Percentiles rank a stretch among this genome's conserved stretches.
phyloP scores from a whole-genome alignment of 2,329 filamentous ascomycete genomes.

The Byssochlamys sp. region DNA sequence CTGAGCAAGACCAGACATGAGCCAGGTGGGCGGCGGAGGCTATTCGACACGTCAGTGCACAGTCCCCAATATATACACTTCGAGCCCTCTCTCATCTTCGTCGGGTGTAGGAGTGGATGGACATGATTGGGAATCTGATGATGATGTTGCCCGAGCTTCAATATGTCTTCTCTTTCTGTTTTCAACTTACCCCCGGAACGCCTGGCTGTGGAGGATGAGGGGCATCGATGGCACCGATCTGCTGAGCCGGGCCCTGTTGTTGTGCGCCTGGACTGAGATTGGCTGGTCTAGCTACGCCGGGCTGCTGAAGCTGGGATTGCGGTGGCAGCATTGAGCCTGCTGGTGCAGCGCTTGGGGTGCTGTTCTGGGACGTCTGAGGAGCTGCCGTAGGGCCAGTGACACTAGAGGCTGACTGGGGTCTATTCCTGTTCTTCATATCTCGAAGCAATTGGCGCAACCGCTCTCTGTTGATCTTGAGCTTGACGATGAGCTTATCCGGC shows the following conservation, averaged over 20 bases:
- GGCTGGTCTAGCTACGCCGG: slow-evolving; percentile 14
- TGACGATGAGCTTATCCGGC: slow-evolving; percentile 60
- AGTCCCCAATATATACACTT: slow-evolving; percentile 1
- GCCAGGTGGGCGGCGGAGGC: slow-evolving; percentile 82
- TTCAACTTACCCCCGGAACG: slow-evolving; percentile 34
- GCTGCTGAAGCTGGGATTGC: slow-evolving; percentile 18
- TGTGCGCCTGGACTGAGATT: slow-evolving; percentile 15
- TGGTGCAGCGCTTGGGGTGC: slow-evolving; percentile 41
- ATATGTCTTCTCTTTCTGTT: slow-evolving; percentile 1
- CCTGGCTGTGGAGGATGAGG: slow-evolving; percentile 33
- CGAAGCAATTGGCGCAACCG: slow-evolving; percentile 59
- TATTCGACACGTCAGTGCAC: slow-evolving; percentile 28
- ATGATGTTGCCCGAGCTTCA: slow-evolving; percentile 8
- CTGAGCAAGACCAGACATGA: slow-evolving; percentile 60
- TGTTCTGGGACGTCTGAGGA: slow-evolving; percentile 37
- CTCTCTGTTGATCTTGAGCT: slow-evolving; percentile 61
- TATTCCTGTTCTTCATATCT: slow-evolving; percentile 41
- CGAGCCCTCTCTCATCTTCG: background rate
- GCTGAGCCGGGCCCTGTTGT: slow-evolving; percentile 21
- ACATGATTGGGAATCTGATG: slow-evolving; percentile 4
- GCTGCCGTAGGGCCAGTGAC: slow-evolving; percentile 36
- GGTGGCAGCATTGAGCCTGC: slow-evolving; percentile 44
- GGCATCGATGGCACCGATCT: slow-evolving; percentile 38
- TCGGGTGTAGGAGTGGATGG: background rate
- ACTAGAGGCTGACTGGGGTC: slow-evolving; percentile 22